Evolutionary conservation across 1,284 basidiomycete species (phyloP), one percentile per base, ranked within the genome.

Genomic region (Apiotrichum domesticum): DNA sequence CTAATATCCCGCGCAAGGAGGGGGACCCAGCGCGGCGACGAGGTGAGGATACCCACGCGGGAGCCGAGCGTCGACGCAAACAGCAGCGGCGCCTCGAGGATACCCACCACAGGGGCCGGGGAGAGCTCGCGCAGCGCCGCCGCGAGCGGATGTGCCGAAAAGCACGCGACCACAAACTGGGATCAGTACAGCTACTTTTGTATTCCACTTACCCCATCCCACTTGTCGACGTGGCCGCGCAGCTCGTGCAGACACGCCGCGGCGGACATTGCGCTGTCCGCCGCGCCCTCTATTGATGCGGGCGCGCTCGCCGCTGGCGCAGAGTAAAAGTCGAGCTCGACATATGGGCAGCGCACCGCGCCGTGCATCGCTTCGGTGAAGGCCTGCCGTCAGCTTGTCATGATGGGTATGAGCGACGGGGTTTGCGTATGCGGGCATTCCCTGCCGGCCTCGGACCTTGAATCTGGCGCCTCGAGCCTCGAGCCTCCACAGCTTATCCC

Each of bases 21-120:
- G 4, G 68, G 66, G 56, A 80, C 79, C 78, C 80, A 80, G 13
- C 79, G 75, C 7, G 69, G 70, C 5, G 79, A 80, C 1, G 81
- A 82, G 4, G 80, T 80, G n/a, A 82, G 76, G 55, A 82, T 79
- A 2, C 79, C 81, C 52, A 80, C 80, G 6, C 72, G 72, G 11
- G 69, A 62, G 3, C 73, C 76, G 4, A 72, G 59, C 8, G 58
- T 59, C 34, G 64, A 64, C 3, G 57, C 61, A 39, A 72, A 63
- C 15, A 80, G 69, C 35, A 82, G 63, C 6, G 78, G 78, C 2
- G 80, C 77, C 60, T 82, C 80, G 68, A 82, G 79, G 57, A 83
- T 82, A 21, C 78, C 78, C 32, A 80, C 68, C 14, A 79, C 79
- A 2, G 76, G 69, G 0, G 77, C 55, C 21, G 66, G 43, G 51